These are phyloP conservation scores for Alternaria novae-zelandiae DNA, from an alignment of 2,329 filamentous ascomycete species.

Conservation along the genomic window DNA sequence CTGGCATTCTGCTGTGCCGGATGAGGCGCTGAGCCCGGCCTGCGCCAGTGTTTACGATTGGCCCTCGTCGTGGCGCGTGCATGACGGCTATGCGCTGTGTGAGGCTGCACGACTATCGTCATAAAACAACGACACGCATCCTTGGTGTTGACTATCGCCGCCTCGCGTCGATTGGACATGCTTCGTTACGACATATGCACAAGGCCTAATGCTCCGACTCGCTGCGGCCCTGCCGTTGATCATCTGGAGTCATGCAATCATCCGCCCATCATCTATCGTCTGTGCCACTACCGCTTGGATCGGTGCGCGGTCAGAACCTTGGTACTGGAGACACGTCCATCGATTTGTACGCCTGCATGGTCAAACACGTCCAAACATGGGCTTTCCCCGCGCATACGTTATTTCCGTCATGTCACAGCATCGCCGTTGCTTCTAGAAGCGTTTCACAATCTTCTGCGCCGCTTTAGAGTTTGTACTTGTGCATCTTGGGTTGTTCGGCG, in stretches of 20 bases:
- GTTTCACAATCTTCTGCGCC: constrained; percentile 7
- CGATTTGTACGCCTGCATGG: constrained; percentile 6
- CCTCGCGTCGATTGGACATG: not conserved
- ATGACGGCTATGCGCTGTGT: not conserved
- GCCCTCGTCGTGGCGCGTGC: constrained; percentile 1
- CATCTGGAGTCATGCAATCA: constrained; percentile 2
- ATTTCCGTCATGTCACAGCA: constrained; percentile 17
- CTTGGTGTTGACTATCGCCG: constrained; percentile 3
- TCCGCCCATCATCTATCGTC: constrained; percentile 5
- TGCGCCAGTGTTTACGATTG: constrained; percentile 9
- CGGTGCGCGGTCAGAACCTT: constrained; percentile 6
- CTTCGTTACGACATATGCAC: constrained; percentile 4
- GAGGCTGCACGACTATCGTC: constrained; percentile 8
- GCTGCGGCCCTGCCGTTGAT: not conserved
- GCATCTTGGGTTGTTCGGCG: not conserved
- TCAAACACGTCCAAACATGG: constrained; percentile 12
- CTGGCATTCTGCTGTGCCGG: constrained; percentile 5
- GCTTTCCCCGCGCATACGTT: constrained; percentile 7
- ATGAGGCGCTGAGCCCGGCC: constrained; percentile 12
- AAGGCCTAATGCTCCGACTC: constrained; percentile 4
- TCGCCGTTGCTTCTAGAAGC: constrained; percentile 25
- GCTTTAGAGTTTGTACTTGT: constrained; percentile 3
- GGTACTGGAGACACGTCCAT: constrained; percentile 11
- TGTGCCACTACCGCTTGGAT: constrained; percentile 12
- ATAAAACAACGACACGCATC: not conserved